These are phyloP conservation scores for Ophiostoma himal-ulmi DNA, from an alignment of 2,329 filamentous ascomycete species.

Conservation along the genomic window DNA sequence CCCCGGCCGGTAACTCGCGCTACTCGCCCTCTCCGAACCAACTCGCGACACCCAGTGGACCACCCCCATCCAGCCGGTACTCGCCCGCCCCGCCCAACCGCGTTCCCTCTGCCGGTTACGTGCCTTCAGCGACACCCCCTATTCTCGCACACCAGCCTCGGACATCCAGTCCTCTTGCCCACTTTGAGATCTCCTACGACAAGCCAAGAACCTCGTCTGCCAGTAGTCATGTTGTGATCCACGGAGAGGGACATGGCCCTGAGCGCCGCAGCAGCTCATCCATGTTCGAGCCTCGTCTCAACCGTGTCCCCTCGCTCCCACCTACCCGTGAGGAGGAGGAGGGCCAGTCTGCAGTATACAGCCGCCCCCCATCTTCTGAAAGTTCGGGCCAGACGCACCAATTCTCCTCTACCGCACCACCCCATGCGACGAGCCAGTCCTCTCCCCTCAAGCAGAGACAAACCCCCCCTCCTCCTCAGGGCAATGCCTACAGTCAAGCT, in stretches of 20 bases:
- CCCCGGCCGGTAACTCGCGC: conserved; percentile 35
- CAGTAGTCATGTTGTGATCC: conserved; percentile 28
- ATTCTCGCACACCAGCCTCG: conserved; percentile 54
- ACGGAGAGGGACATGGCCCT: conserved; percentile 37
- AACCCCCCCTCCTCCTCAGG: conserved; percentile 47
- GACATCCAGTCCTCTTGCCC: conserved; percentile 60
- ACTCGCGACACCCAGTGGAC: conserved; percentile 35
- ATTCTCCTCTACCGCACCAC: conserved; percentile 19
- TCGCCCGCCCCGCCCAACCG: conserved; percentile 43
- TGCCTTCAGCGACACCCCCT: conserved; percentile 35
- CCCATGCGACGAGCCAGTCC: conserved; percentile 15
- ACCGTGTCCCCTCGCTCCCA: conserved; percentile 52
- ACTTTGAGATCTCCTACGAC: conserved; percentile 52
- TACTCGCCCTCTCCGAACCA: conserved; percentile 58
- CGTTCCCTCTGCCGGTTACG: conserved; percentile 38
- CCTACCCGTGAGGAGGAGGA: conserved; percentile 59
- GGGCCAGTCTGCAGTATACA: conserved; percentile 38
- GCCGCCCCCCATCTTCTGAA: conserved; percentile 25
- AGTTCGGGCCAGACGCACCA: conserved; percentile 2
- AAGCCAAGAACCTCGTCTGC: conserved; percentile 27
- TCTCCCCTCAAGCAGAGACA: conserved; percentile 32
- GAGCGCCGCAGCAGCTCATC: conserved; percentile 47
- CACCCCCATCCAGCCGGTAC: conserved; percentile 46
- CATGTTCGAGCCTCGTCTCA: conserved; percentile 49
- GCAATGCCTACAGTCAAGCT: conserved; percentile 36